phyloP scores from a whole-genome alignment of 495 filamentous ascomycete species.

The Xylaria sp. region DNA sequence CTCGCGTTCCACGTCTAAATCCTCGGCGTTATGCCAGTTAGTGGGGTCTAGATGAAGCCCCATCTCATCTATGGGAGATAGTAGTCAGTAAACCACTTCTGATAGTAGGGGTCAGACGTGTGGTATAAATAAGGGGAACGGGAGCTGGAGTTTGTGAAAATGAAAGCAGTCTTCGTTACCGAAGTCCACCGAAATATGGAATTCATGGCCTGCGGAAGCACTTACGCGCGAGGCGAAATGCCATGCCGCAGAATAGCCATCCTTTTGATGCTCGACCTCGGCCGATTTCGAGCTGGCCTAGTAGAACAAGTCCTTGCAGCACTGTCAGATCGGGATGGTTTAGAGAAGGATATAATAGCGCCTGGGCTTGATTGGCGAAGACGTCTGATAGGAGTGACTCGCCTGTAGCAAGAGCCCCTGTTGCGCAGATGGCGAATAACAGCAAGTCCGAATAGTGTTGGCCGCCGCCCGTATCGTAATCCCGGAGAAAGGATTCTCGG shows the following conservation, averaged over 20 bases:
- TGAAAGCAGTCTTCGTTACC: neutral
- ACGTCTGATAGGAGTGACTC: slow-evolving; percentile 41
- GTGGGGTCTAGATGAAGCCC: slow-evolving; percentile 46
- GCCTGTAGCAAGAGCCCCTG: slow-evolving; percentile 40
- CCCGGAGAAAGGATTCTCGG: slow-evolving; percentile 43
- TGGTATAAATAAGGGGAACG: neutral
- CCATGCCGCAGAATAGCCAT: slow-evolving; percentile 47
- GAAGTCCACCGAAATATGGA: neutral
- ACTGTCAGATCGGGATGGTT: slow-evolving; percentile 44
- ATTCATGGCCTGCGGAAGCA: neutral
- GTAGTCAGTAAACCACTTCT: slow-evolving; percentile 1
- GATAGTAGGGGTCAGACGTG: neutral
- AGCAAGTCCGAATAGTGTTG: slow-evolving; percentile 46
- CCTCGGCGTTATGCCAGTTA: slow-evolving; percentile 40
- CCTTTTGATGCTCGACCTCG: slow-evolving; percentile 42
- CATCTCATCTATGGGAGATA: slow-evolving; percentile 37
- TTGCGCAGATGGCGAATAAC: slow-evolving; percentile 44
- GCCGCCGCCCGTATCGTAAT: slow-evolving; percentile 39
- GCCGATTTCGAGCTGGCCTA: slow-evolving; percentile 44
- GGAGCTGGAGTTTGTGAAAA: neutral
- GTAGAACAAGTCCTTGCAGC: slow-evolving; percentile 41
- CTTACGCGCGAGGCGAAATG: slow-evolving; percentile 39
- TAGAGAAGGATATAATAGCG: slow-evolving; percentile 40
- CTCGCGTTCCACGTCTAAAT: slow-evolving; percentile 40
- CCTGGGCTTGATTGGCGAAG: slow-evolving; percentile 42